Conservation (phyloP, 371 early-diverging fungal species). For the Mucor saturninus region DNA sequence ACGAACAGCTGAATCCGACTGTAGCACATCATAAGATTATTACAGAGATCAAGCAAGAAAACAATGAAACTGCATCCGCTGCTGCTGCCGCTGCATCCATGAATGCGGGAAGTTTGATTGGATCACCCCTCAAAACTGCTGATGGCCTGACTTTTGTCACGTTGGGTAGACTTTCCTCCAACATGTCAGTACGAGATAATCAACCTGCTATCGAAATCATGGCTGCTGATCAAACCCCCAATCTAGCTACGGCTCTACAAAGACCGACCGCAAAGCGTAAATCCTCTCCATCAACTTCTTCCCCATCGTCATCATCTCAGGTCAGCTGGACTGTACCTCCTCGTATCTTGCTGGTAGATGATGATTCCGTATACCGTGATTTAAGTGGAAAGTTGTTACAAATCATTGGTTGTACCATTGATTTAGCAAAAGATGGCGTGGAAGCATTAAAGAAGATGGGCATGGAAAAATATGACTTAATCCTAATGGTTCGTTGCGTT, state of each 20-base stretch:
- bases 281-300: conserved; percentile 15
- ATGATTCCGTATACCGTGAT: conserved; percentile 72
- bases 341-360: conserved; percentile 78
- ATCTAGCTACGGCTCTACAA: conserved; percentile 17
- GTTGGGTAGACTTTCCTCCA: conserved; percentile 49
- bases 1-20: conserved; percentile 5
- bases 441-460: conserved; percentile 73
- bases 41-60: not conserved
- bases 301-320: conserved; percentile 25
- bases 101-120: conserved; percentile 53
- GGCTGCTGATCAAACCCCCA: conserved; percentile 33
- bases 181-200: conserved; percentile 39
- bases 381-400: conserved; percentile 66
- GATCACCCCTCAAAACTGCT: conserved; percentile 44
- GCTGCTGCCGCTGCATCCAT: conserved; percentile 43
- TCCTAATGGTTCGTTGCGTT: conserved; percentile 64
- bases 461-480: conserved; percentile 73
- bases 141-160: conserved; percentile 59
- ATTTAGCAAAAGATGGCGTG: conserved; percentile 76
- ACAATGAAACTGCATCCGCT: conserved; percentile 24
- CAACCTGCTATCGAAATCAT: conserved; percentile 44
- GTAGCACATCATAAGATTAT: conserved; percentile 8
- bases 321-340: conserved; percentile 70
- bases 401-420: conserved; percentile 74
- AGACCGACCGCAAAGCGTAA: not conserved